Evolutionary conservation across 345 rosid genomes (phyloP).

Genomic region (Rhizophora mangle): DNA sequence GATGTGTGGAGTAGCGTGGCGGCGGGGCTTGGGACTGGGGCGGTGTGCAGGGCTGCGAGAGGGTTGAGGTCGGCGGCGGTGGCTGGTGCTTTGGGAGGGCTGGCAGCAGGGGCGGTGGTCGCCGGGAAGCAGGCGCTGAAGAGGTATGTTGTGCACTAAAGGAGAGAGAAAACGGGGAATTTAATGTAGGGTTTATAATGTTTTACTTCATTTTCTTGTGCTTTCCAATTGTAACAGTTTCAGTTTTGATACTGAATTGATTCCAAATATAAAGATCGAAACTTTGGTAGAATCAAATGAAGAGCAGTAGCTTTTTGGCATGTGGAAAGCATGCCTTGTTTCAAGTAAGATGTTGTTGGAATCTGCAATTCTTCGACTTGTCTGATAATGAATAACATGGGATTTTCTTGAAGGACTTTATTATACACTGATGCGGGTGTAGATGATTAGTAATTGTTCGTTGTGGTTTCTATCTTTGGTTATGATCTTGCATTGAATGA

Average conservation of each 20-base stretch:
- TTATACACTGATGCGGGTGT: background rate
- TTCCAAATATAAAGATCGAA: background rate
- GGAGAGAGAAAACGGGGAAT: background rate
- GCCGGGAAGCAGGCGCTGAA: slow-evolving; percentile 72
- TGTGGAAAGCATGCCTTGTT: background rate
- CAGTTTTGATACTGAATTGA: slow-evolving; percentile 2
- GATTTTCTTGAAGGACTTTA: background rate
- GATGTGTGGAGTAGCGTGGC: slow-evolving; percentile 90
- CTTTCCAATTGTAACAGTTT: no score
- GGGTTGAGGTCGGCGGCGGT: slow-evolving; percentile 94
- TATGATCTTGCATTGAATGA: no score
- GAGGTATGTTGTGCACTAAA: slow-evolving; percentile 77
- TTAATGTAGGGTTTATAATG: background rate
- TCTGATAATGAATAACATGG: slow-evolving; percentile 9
- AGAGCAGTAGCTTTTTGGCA: background rate
- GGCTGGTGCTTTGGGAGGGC: slow-evolving; percentile 89
- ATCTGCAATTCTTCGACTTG: background rate
- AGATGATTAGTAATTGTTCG: no score
- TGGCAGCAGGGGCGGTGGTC: slow-evolving; percentile 74
- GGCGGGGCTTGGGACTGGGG: slow-evolving; percentile 92
- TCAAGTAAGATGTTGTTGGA: background rate
- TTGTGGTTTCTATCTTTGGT: no score
- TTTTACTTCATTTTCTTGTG: no score
- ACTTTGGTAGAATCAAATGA: background rate
- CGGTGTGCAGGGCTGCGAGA: slow-evolving; percentile 78